phyloP scores from a whole-genome alignment of 1,139 yeast species.

The Taphrina flavorubra region DNA sequence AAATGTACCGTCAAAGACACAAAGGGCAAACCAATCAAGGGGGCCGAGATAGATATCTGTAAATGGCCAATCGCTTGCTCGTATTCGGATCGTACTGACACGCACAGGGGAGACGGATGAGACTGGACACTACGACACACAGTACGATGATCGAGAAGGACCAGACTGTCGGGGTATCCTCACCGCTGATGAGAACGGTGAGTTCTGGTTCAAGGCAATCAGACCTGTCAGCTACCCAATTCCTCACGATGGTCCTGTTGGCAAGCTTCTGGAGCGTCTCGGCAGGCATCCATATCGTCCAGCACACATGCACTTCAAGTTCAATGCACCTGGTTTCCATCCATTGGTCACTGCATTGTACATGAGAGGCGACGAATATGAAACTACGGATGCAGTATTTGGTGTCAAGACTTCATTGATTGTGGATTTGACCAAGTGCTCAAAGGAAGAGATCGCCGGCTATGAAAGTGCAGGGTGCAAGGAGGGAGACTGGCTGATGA shows the following conservation, averaged over 20 bases:
- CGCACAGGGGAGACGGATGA: conserved; percentile 45
- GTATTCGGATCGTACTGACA: neutral
- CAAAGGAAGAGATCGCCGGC: conserved; percentile 50
- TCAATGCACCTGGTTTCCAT: conserved; percentile 51
- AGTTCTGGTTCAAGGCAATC: conserved; percentile 51
- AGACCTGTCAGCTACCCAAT: conserved; percentile 55
- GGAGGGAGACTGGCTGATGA: conserved; percentile 26
- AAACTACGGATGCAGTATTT: conserved; percentile 53
- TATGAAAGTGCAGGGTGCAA: conserved; percentile 21
- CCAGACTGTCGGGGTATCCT: conserved; percentile 53
- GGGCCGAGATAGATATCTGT: conserved; percentile 48
- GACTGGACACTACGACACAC: conserved; percentile 55
- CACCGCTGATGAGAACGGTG: conserved; percentile 50
- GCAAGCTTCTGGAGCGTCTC: conserved; percentile 51
- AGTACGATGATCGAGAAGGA: conserved; percentile 53
- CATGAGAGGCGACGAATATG: conserved; percentile 52
- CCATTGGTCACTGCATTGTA: conserved; percentile 53
- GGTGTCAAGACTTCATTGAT: conserved; percentile 53
- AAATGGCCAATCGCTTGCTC: conserved; percentile 25
- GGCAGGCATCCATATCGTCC: conserved; percentile 55
- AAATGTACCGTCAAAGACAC: conserved; percentile 50
- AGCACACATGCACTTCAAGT: conserved; percentile 54
- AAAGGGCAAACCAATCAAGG: conserved; percentile 51
- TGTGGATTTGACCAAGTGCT: conserved; percentile 51
- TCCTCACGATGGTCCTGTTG: conserved; percentile 56